Evolutionary conservation across 768 basidiomycete species (phyloP), one percentile per base, ranked within the genome.

Genomic region (Macrolepiota albuminosa): DNA sequence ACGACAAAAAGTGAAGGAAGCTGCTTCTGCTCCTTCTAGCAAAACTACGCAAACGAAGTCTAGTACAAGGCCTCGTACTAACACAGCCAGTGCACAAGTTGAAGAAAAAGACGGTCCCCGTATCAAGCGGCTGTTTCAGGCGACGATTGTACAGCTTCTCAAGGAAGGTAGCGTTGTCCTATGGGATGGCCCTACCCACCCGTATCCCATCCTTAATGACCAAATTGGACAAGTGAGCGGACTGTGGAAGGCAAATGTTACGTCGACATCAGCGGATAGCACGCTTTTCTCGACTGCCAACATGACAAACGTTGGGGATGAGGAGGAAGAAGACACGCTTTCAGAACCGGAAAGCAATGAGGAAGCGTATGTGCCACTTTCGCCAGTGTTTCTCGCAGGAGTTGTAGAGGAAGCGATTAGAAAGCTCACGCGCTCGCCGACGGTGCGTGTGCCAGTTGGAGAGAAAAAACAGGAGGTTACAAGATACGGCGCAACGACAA

Each of bases 111-210:
- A 69, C 56, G 68, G 70, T 37, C 60, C 71, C 29, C 85, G 85
- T 71, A 81, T 84, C 71, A 90, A 89, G 66, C 79, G 87, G 9
- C 76, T 93, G 2, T 93, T 90, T 71, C 71, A 74, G 21, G 84
- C 81, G 76, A 85, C 86, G 0, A 75, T 92, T 55, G 74, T 83
- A 21, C 81, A 85, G 67, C 72, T 92, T 24, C 76, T 84, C 52
- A 77, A 83, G 57, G 89, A 91, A 59, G 91, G 91, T n/a, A 83
- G 81, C 57, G 84, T 92, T 59, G 77, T 91, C 0, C 70, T 89
- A 3, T 90, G 88, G 85, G 85, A 89, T 59, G 88, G 88, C 0
- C 83, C 86, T 3, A 73, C 76, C 14, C 76, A 78, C 10, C 68
- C 76, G 1, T 69, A 71, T 56, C 72, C 59, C 72, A 0, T 56